phyloP scores from a whole-genome alignment of 805 yeast genomes.

The Myxozyma melibiosi region DNA sequence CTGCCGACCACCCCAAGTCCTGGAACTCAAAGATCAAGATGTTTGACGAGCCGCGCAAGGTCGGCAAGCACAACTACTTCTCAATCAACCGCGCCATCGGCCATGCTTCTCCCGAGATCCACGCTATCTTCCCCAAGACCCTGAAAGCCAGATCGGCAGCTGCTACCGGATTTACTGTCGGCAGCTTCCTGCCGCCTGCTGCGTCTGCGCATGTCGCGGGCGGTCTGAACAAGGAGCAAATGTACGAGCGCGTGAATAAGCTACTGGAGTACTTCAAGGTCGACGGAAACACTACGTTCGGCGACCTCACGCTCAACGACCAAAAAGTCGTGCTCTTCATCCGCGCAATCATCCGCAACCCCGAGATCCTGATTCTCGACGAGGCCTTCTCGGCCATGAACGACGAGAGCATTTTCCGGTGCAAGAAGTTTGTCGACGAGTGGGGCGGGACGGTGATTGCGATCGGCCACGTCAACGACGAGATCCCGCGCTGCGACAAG shows the following conservation, averaged over 20 bases:
- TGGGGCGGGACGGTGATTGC: conserved; percentile 74
- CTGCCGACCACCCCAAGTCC: conserved; percentile 96
- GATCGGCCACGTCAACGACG: conserved; percentile 82
- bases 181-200: conserved; percentile 59
- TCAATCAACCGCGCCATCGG: conserved; percentile 80
- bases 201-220: conserved; percentile 40
- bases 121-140: conserved; percentile 71
- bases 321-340: conserved; percentile 79
- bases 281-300: conserved; percentile 50
- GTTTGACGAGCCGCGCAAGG: conserved; percentile 66
- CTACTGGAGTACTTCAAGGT: conserved; percentile 54
- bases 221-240: conserved; percentile 36
- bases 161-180: conserved; percentile 74
- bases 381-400: conserved; percentile 95
- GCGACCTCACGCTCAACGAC: conserved; percentile 62
- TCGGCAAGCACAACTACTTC: conserved; percentile 77
- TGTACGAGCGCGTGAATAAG: conserved; percentile 47
- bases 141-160: conserved; percentile 60
- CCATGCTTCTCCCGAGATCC: conserved; percentile 88
- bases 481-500: conserved; percentile 71
- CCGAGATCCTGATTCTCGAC: conserved; percentile 77
- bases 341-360: conserved; percentile 76
- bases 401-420: conserved; percentile 56
- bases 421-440: conserved; percentile 54
- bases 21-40: conserved; percentile 74